These are phyloP conservation scores for Austropuccinia psidii DNA, from an alignment of 1,284 basidiomycete species.

Conservation along the genomic window DNA sequence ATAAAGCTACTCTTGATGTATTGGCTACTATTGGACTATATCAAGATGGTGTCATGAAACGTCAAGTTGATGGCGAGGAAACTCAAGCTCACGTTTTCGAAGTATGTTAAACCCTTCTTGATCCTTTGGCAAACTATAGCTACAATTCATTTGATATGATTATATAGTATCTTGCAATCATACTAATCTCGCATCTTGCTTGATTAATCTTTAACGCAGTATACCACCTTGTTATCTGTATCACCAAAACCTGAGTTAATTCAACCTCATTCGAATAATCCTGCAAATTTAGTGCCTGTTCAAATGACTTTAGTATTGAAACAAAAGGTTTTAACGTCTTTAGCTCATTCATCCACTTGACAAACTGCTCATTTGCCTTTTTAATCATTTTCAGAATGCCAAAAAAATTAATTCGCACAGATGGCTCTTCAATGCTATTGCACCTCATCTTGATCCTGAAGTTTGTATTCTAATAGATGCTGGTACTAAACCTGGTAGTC, in stretches of 20 bases:
- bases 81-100: constrained; percentile 55
- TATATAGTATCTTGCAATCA: constrained; percentile 70
- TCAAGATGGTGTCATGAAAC: constrained; percentile 92
- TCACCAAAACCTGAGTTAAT: constrained; percentile 29
- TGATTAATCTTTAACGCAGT: constrained; percentile 54
- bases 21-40: constrained; percentile 81
- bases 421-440: constrained; percentile 97
- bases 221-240: constrained; percentile 33
- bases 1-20: constrained; percentile 83
- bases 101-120: constrained; percentile 4
- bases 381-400: constrained; percentile 62
- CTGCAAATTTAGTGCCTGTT: constrained; percentile 82
- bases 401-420: constrained; percentile 93
- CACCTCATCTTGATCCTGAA: constrained; percentile 73
- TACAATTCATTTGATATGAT: constrained; percentile 14
- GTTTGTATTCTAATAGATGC: constrained; percentile 85
- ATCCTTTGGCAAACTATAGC: not conserved
- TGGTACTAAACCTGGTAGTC: constrained; percentile 91
- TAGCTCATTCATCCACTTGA: not conserved
- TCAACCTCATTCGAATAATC: constrained; percentile 36
- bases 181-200: constrained; percentile 52
- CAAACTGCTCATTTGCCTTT: not conserved
- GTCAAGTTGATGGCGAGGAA: constrained; percentile 75
- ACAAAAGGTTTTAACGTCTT: not conserved
- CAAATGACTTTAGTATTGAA: constrained; percentile 56